Conservation (phyloP, 768 basidiomycete genomes). For the Auricularia auricula-judae region DNA sequence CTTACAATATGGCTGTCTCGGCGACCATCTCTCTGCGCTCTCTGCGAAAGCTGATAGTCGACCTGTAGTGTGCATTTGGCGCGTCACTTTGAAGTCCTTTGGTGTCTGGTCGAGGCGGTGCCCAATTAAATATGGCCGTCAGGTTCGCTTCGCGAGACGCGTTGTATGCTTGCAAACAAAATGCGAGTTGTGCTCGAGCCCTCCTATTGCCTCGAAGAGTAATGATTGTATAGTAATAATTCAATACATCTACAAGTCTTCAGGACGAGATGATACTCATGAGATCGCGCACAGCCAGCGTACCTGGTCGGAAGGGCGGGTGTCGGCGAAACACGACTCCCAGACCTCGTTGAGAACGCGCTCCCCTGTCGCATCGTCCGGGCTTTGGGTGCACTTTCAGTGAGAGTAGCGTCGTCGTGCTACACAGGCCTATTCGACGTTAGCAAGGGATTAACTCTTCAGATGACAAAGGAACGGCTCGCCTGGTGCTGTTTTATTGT, state of each 20-base stretch:
- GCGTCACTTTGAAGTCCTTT: too few relatives aligned
- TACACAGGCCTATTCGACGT: conserved; percentile 60
- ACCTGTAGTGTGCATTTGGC: too few relatives aligned
- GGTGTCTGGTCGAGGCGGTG: too few relatives aligned
- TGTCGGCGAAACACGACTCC: conserved; percentile 93
- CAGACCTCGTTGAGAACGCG: conserved; percentile 91
- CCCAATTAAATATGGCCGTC: too few relatives aligned
- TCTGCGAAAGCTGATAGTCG: too few relatives aligned
- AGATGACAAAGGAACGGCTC: conserved; percentile 10
- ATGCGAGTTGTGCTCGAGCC: too few relatives aligned
- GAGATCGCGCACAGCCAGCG: not conserved
- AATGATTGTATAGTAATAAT: not conserved
- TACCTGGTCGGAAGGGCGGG: conserved; percentile 95
- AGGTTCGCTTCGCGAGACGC: too few relatives aligned
- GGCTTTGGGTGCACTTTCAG: conserved; percentile 73
- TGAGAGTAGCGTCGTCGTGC: conserved; percentile 72
- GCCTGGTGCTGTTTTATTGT: conserved; percentile 96
- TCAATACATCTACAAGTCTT: not conserved
- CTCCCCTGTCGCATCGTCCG: conserved; percentile 66
- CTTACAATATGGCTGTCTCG: too few relatives aligned
- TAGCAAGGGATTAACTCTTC: not conserved
- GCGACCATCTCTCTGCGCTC: too few relatives aligned
- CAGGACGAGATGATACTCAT: not conserved
- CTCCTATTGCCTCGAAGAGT: too few relatives aligned
- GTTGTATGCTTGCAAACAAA: too few relatives aligned